These are phyloP conservation scores for Penicillium desertorum DNA, from an alignment of 495 filamentous ascomycete species.

Conservation along the genomic window DNA sequence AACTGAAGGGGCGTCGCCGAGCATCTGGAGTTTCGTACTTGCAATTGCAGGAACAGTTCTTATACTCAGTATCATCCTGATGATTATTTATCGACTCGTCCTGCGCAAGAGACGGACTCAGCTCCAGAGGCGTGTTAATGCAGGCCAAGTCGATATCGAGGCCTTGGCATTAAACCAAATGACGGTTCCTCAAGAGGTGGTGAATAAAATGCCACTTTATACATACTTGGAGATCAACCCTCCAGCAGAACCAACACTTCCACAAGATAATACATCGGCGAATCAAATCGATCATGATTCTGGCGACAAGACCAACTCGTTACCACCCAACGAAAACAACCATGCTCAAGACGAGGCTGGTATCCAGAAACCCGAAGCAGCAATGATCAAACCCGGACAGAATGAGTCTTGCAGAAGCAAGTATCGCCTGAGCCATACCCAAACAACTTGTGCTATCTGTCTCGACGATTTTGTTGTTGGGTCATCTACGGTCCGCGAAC, in stretches of 20 bases:
- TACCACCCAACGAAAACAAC: slow-evolving; percentile 5
- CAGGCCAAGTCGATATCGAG: slow-evolving; percentile 79
- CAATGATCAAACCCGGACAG: slow-evolving; percentile 11
- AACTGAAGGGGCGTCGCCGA: slow-evolving; percentile 46
- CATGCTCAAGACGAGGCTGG: slow-evolving; percentile 4
- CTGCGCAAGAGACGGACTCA: slow-evolving; percentile 63
- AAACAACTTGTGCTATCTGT: slow-evolving; percentile 78
- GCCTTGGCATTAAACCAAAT: slow-evolving; percentile 72
- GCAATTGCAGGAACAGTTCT: slow-evolving; percentile 76
- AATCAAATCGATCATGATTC: slow-evolving; percentile 13
- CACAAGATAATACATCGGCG: slow-evolving; percentile 11
- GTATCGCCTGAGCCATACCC: slow-evolving; percentile 33
- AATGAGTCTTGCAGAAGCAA: slow-evolving; percentile 2
- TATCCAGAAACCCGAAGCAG: slow-evolving; percentile 23
- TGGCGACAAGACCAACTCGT: slow-evolving; percentile 6
- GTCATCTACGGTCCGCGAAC: slow-evolving; percentile 70
- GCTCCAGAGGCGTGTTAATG: slow-evolving; percentile 66
- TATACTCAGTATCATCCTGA: slow-evolving; percentile 60
- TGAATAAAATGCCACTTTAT: slow-evolving; percentile 72
- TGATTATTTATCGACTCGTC: slow-evolving; percentile 69
- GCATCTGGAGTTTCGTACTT: slow-evolving; percentile 80
- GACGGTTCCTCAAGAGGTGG: slow-evolving; percentile 64
- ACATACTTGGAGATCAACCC: slow-evolving; percentile 56
- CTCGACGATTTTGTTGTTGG: slow-evolving; percentile 73
- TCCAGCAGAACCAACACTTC: slow-evolving; percentile 15